phyloP scores from a whole-genome alignment of 139 green algal species.

The Choricystis sp. region DNA sequence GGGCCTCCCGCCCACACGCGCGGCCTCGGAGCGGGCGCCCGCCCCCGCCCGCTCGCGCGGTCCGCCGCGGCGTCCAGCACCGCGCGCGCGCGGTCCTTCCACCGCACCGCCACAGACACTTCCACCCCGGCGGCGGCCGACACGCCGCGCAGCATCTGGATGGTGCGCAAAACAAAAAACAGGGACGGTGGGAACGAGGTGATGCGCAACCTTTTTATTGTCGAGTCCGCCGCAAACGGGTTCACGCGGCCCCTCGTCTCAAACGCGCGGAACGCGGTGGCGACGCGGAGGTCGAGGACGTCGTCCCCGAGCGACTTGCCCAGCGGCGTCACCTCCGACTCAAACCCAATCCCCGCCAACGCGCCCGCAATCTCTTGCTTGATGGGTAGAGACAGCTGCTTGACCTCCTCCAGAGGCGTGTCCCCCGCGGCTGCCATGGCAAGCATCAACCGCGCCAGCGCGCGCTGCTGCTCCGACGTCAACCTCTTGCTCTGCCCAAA shows the following conservation, averaged over 20 bases:
- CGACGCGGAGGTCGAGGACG: slow-evolving; percentile 25
- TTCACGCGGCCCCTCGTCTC: slow-evolving; percentile 75
- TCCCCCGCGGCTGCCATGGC: slow-evolving; percentile 26
- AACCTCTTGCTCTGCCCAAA: slow-evolving; percentile 92
- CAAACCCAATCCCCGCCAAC: slow-evolving; percentile 42
- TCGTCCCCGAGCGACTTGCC: not conserved
- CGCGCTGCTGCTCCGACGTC: slow-evolving; percentile 26
- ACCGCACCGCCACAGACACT: not conserved
- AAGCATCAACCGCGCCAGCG: slow-evolving; percentile 65
- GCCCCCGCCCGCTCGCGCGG: too few species aligned
- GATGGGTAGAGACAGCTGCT: not conserved
- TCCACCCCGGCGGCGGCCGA: not conserved
- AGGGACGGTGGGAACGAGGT: slow-evolving; percentile 76
- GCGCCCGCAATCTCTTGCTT: not conserved
- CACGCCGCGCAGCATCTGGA: slow-evolving; percentile 21
- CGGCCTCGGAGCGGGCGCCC: not conserved
- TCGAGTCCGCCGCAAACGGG: slow-evolving; percentile 62
- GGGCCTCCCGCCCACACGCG: not conserved
- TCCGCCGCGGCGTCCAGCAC: not conserved
- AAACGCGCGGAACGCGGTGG: slow-evolving; percentile 89
- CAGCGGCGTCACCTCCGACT: slow-evolving; percentile 21
- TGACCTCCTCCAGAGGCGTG: not conserved
- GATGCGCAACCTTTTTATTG: slow-evolving; percentile 70
- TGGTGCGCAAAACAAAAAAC: slow-evolving; percentile 88
- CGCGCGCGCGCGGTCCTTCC: too few species aligned